These are phyloP conservation scores for Pisolithus microcarpus DNA, from an alignment of 768 basidiomycete genomes.

Conservation along the genomic window DNA sequence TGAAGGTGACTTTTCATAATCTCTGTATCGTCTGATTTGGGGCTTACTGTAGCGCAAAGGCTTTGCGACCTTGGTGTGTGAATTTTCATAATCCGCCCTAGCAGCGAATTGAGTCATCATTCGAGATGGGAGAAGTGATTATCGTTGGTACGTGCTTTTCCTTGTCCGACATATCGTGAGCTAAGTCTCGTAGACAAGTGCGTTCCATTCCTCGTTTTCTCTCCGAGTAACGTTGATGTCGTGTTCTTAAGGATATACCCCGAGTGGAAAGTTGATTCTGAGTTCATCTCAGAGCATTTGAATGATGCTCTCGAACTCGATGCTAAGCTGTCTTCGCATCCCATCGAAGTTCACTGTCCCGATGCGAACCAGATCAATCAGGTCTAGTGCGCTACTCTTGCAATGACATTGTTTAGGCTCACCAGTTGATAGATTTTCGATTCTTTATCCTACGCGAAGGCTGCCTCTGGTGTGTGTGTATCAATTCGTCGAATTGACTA, in stretches of 20 bases:
- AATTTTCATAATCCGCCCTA: not conserved
- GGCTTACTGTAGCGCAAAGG: constrained; percentile 32
- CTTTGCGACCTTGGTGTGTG: constrained; percentile 74
- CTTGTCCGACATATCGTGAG: not conserved
- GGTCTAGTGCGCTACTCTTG: constrained; percentile 25
- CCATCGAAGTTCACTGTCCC: constrained; percentile 86
- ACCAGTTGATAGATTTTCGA: constrained; percentile 70
- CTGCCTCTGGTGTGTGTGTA: constrained; percentile 52
- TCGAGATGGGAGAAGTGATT: constrained; percentile 82
- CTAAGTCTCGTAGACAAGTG: constrained; percentile 44
- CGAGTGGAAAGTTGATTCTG: constrained; percentile 78
- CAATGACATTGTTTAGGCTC: not conserved
- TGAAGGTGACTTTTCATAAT: constrained; percentile 43
- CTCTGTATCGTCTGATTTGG: not conserved
- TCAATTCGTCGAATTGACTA: not conserved
- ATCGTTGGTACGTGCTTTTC: constrained; percentile 49
- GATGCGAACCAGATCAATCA: constrained; percentile 82
- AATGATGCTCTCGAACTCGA: constrained; percentile 76
- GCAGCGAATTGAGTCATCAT: constrained; percentile 1
- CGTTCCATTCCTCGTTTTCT: constrained; percentile 9
- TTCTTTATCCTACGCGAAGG: constrained; percentile 79
- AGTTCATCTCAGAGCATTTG: constrained; percentile 75
- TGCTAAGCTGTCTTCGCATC: constrained; percentile 81
- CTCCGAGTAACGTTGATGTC: not conserved
- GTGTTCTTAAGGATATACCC: constrained; percentile 55